phyloP scores from a whole-genome alignment of 768 basidiomycete genomes.

The Suillus brevipes region DNA sequence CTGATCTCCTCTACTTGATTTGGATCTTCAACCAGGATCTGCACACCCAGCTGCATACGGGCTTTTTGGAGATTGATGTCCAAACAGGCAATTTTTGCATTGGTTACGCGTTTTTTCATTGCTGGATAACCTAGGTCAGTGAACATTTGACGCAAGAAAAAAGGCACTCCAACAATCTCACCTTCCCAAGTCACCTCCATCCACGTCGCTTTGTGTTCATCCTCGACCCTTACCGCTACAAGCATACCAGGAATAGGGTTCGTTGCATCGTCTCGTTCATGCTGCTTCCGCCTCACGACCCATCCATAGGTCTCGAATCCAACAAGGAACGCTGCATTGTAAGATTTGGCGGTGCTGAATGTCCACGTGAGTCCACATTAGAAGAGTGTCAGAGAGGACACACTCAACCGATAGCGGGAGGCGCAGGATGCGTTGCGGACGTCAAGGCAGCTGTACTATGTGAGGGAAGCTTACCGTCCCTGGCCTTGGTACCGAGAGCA shows the following conservation, averaged over 20 bases:
- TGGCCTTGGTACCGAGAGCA: conserved; percentile 89
- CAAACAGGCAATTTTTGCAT: conserved; percentile 96
- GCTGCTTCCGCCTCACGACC: background rate
- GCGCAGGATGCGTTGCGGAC: too few relatives aligned
- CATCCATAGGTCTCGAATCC: conserved; percentile 39
- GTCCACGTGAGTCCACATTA: background rate
- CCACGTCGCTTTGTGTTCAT: background rate
- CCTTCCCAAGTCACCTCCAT: conserved; percentile 6
- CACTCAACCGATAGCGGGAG: too few relatives aligned
- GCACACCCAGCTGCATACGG: conserved; percentile 96
- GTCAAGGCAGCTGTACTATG: too few relatives aligned
- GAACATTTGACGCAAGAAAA: background rate
- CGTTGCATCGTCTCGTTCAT: conserved; percentile 1
- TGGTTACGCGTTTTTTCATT: conserved; percentile 93
- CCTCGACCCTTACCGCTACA: background rate
- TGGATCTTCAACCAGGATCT: conserved; percentile 96
- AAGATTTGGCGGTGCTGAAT: conserved; percentile 34
- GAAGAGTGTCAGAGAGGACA: conserved; percentile 17
- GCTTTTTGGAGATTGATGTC: conserved; percentile 97
- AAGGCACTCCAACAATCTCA: background rate
- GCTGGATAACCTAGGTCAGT: conserved; percentile 47
- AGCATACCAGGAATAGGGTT: conserved; percentile 6
- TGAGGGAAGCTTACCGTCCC: conserved; percentile 91
- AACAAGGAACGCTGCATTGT: conserved; percentile 53
- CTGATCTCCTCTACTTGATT: conserved; percentile 96